These are phyloP conservation scores for Scenedesmus sp. DNA, from an alignment of 163 green algal genomes.

Conservation along the genomic window DNA sequence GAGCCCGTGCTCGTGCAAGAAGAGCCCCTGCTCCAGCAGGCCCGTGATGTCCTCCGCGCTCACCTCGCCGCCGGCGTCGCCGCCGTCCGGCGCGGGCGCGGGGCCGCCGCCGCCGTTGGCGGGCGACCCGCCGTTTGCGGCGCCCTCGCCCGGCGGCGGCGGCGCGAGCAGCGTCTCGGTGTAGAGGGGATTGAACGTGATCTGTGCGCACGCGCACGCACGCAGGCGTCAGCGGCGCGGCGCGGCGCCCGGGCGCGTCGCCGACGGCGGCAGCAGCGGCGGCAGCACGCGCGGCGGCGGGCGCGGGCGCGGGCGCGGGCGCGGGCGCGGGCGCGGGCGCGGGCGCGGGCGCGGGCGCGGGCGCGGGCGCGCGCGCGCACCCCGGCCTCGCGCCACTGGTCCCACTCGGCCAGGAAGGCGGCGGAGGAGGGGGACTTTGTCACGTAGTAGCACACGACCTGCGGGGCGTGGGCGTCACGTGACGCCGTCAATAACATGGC, in stretches of 20 bases:
- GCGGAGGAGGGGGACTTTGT: slow-evolving; percentile 52
- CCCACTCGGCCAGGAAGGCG: slow-evolving; percentile 79
- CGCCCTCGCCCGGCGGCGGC: too few relatives aligned
- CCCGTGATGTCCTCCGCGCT: slow-evolving; percentile 49
- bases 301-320: too few relatives aligned
- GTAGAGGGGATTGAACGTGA: slow-evolving; percentile 57
- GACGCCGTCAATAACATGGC: too few relatives aligned
- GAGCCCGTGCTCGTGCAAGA: slow-evolving; percentile 56
- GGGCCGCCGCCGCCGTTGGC: not conserved
- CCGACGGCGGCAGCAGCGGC: too few relatives aligned
- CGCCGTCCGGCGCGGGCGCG: not conserved
- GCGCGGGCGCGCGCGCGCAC: slow-evolving; percentile 44
- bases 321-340: not conserved
- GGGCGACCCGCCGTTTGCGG: too few relatives aligned
- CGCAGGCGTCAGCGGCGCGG: not conserved
- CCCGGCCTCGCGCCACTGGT: slow-evolving; percentile 74
- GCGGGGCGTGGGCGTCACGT: too few relatives aligned
- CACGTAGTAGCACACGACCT: slow-evolving; percentile 59
- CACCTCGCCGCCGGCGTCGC: not conserved
- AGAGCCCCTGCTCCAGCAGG: slow-evolving; percentile 63
- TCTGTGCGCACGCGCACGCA: slow-evolving; percentile 19
- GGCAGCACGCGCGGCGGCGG: too few relatives aligned
- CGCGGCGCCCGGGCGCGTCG: not conserved
- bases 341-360: not conserved
- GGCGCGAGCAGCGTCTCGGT: slow-evolving; percentile 42